These are phyloP conservation scores for Lathyrus aphaca DNA, from an alignment of 306 rosid species.

Conservation along the genomic window DNA sequence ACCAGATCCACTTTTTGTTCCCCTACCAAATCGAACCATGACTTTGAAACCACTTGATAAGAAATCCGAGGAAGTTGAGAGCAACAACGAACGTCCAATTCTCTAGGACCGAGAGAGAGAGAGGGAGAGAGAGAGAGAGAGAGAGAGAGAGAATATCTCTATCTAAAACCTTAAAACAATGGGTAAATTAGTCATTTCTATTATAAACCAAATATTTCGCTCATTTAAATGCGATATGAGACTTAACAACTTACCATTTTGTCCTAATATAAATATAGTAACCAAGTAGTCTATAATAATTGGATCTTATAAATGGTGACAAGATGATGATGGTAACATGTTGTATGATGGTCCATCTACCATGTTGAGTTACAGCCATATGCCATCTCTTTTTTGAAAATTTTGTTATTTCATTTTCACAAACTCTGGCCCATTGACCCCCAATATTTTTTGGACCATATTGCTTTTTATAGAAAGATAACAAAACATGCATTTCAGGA, in stretches of 20 bases:
- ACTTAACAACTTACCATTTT: too few species aligned
- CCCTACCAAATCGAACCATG: too few species aligned
- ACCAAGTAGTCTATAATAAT: not conserved
- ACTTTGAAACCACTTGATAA: too few species aligned
- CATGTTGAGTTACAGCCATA: slow-evolving; percentile 11
- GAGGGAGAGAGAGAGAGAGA: rapidly evolving
- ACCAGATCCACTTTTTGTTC: too few species aligned
- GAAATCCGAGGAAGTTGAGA: too few species aligned
- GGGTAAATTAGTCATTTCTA: too few species aligned
- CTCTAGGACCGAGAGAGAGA: too few species aligned
- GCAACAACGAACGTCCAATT: too few species aligned
- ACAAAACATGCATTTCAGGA: slow-evolving; percentile 37
- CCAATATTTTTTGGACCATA: slow-evolving; percentile 40
- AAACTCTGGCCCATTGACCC: slow-evolving; percentile 36
- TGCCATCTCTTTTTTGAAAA: slow-evolving; percentile 24
- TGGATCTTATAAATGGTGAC: slow-evolving; percentile 20
- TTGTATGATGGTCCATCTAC: slow-evolving; percentile 26
- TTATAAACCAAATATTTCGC: too few species aligned
- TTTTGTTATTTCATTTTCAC: slow-evolving; percentile 35
- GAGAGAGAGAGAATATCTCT: too few species aligned
- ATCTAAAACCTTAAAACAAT: too few species aligned
- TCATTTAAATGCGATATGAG: too few species aligned
- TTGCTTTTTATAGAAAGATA: slow-evolving; percentile 3
- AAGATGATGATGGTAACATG: slow-evolving; percentile 28
- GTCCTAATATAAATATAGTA: not conserved